Evolutionary conservation across 2,329 filamentous ascomycete species (phyloP).

Genomic region (Sclerotinia trifoliorum): DNA sequence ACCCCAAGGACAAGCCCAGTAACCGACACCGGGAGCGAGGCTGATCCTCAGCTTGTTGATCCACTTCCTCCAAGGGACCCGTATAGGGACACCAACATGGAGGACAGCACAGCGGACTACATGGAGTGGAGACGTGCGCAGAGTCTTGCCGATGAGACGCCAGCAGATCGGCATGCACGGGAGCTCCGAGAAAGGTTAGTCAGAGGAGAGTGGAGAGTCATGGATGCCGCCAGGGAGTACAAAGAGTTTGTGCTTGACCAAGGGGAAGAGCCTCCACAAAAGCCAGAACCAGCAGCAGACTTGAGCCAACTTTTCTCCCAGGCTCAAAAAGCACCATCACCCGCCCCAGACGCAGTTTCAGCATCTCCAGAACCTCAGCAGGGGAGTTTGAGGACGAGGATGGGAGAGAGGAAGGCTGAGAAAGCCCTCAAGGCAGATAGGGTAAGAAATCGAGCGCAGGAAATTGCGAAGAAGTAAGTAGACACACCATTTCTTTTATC

Average conservation of each 20-base stretch:
- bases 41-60: too few species aligned
- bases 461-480: background rate
- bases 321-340: background rate
- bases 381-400: too few species aligned
- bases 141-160: background rate
- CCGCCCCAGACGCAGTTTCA: background rate
- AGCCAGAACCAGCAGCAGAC: background rate
- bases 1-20: background rate
- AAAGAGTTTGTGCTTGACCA: background rate
- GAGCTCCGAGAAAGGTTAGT: background rate
- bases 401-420: background rate
- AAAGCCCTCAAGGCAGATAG: background rate
- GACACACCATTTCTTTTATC: background rate
- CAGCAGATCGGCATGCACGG: background rate
- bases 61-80: too few species aligned
- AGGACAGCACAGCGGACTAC: too few species aligned
- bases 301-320: background rate
- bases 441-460: background rate
- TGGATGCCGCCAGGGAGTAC: accelerated
- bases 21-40: too few species aligned
- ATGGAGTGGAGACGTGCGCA: too few species aligned
- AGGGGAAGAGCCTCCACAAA: background rate
- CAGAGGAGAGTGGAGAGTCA: background rate
- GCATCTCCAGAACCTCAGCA: too few species aligned
- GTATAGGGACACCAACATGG: too few species aligned